Conservation (phyloP, 257 asterid species). For the Voacanga thouarsii region DNA sequence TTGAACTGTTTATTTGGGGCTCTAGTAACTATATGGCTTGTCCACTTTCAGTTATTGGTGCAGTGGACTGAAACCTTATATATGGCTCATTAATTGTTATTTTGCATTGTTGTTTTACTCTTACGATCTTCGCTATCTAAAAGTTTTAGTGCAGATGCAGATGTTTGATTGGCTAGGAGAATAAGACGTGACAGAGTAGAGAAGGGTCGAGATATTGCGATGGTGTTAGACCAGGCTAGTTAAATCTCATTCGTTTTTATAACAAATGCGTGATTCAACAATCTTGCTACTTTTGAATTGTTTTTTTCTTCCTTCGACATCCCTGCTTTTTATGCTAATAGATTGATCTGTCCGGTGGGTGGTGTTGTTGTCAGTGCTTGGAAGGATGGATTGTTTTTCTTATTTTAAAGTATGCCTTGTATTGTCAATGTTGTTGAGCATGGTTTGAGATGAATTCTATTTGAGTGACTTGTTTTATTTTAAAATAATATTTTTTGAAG, state of each 20-base stretch:
- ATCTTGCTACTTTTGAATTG: not conserved
- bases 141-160: slow-evolving; percentile 84
- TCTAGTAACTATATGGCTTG: not conserved
- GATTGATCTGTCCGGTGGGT: no score
- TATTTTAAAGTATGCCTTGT: no score
- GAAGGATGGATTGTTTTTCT: no score
- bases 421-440: no score
- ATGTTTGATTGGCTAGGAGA: slow-evolving; percentile 96
- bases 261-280: not conserved
- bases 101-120: slow-evolving; percentile 11
- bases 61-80: not conserved
- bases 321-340: not conserved
- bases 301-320: not conserved
- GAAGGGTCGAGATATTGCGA: slow-evolving; percentile 84
- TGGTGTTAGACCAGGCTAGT: slow-evolving; percentile 90
- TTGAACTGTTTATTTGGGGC: not conserved
- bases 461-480: no score
- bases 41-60: not conserved
- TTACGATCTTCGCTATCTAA: slow-evolving; percentile 34
- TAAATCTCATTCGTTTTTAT: slow-evolving; percentile 8
- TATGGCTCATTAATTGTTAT: slow-evolving; percentile 14
- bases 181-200: slow-evolving; percentile 94
- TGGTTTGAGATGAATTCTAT: no score
- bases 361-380: no score
- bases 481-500: no score